Evolutionary conservation across 148 eudicot species (phyloP).

Genomic region (Nepenthes gracilis): DNA sequence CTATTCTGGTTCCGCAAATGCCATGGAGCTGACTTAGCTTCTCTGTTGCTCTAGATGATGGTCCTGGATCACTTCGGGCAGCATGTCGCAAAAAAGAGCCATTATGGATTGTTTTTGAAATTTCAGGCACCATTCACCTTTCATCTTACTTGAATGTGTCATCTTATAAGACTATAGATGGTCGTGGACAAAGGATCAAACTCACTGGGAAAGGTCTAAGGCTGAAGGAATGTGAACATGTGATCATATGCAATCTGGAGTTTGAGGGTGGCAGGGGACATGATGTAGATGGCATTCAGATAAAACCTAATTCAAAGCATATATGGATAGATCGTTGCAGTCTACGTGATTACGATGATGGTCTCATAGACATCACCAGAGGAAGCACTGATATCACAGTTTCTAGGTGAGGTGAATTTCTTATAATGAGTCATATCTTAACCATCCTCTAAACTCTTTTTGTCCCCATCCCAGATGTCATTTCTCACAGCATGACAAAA

Average conservation of each 20-base stretch:
- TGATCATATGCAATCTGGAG: slow-evolving; percentile 74
- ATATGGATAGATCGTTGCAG: slow-evolving; percentile 96
- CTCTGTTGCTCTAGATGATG: slow-evolving; percentile 49
- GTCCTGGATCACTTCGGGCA: slow-evolving; percentile 86
- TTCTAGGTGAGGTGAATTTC: slow-evolving; percentile 51
- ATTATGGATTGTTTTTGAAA: slow-evolving; percentile 80
- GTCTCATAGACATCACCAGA: slow-evolving; percentile 81
- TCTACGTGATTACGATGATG: slow-evolving; percentile 72
- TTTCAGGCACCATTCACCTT: slow-evolving; percentile 75
- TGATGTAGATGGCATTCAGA: slow-evolving; percentile 91
- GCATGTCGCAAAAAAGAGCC: slow-evolving; percentile 85
- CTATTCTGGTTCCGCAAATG: not conserved
- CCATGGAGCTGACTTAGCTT: not conserved
- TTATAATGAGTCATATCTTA: not conserved
- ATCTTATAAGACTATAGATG: slow-evolving; percentile 84
- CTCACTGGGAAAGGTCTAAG: slow-evolving; percentile 74
- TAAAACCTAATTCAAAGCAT: slow-evolving; percentile 78
- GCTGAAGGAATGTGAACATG: slow-evolving; percentile 87
- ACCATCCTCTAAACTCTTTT: not conserved
- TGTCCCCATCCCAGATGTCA: slow-evolving; percentile 44
- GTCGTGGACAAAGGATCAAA: slow-evolving; percentile 75
- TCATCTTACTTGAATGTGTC: slow-evolving; percentile 57
- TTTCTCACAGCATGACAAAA: slow-evolving; percentile 72
- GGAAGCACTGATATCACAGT: slow-evolving; percentile 80
- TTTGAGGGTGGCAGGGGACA: slow-evolving; percentile 85